Evolutionary conservation across 192 early-diverging fungal species (phyloP).

Genomic region (Rhizoclosmatium sp.): DNA sequence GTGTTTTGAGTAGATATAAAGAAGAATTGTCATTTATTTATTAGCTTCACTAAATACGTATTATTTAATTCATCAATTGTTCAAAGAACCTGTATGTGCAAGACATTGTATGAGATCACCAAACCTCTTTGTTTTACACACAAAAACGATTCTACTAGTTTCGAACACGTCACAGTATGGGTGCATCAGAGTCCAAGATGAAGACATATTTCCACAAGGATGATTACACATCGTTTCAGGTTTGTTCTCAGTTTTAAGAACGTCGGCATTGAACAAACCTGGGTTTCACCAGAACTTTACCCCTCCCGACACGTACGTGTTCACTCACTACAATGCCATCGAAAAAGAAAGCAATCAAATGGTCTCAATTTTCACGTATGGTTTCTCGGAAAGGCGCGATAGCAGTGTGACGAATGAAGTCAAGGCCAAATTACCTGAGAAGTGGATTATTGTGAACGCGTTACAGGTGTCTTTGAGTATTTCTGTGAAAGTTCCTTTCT

Average conservation of each 20-base stretch:
- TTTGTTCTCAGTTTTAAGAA: neutral
- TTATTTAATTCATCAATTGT: neutral
- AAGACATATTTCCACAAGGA: constrained; percentile 29
- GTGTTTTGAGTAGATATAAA: neutral
- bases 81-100: neutral
- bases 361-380: constrained; percentile 31
- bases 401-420: neutral
- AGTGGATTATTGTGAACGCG: constrained; percentile 31
- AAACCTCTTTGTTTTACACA: neutral
- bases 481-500: neutral
- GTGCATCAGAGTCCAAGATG: constrained; percentile 22
- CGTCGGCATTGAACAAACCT: neutral
- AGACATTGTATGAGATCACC: neutral
- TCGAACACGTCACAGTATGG: constrained; percentile 9
- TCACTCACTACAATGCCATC: constrained; percentile 34
- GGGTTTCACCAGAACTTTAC: constrained; percentile 12
- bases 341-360: constrained; percentile 21
- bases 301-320: constrained; percentile 19
- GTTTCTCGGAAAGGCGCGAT: neutral
- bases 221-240: constrained; percentile 31
- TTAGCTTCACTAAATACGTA: neutral
- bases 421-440: constrained; percentile 19
- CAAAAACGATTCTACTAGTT: neutral
- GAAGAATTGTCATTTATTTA: neutral
- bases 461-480: constrained; percentile 12